Base-by-base conservation (phyloP, 2,329 filamentous ascomycete genomes). In the Aspergillus novoparasiticus region DNA sequence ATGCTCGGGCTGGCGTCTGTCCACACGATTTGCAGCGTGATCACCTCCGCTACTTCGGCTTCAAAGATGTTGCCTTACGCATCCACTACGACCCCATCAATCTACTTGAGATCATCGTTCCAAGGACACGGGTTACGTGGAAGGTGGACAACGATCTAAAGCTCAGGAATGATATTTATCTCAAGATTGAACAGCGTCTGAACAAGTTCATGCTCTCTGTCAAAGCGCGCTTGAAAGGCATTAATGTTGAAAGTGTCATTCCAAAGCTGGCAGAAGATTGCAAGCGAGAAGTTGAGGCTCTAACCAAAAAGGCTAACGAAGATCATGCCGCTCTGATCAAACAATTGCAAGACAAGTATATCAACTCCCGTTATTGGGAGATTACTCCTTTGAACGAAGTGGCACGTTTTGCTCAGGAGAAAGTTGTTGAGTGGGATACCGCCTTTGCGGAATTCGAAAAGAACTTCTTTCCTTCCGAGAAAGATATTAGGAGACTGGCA, bases 331-430 rank as follows among this genome's bases (percentile, higher is more conserved):
- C 85, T 59, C 82, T 98, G 58, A 84, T 93, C 57, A 86, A 86
- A 58, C 91, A 92, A 66, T 83, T 99, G 11, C 93, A 97, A 75
- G 89, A 94, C 39, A 92, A 92, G 66, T 99, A 99, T 74, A 93
- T 95, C 81, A 89, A 89, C 67, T 97, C 94, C 2, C 94, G 93
- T 73, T 98, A 98, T 75, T 99, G 97, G 81, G 95, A 99, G 78
- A 90, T 97, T 60, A 94, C 98, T 57, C 95, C 96, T 0, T 85
- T 99, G 66, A 99, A 98, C 70, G 86, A 90, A 62, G 91, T 94
- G 9, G 87, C 97, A 57, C 89, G 94, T 68, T 91, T 92, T 61
- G 95, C 97, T 83, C 89, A 98, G 67, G 94, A 97, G 74, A 96
- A 92, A 70, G 94, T 94, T 4, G 89, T 93, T 23, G 92, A 94